Evolutionary conservation across 2,329 filamentous ascomycete genomes (phyloP).

Genomic region (Lecanosticta acicola): DNA sequence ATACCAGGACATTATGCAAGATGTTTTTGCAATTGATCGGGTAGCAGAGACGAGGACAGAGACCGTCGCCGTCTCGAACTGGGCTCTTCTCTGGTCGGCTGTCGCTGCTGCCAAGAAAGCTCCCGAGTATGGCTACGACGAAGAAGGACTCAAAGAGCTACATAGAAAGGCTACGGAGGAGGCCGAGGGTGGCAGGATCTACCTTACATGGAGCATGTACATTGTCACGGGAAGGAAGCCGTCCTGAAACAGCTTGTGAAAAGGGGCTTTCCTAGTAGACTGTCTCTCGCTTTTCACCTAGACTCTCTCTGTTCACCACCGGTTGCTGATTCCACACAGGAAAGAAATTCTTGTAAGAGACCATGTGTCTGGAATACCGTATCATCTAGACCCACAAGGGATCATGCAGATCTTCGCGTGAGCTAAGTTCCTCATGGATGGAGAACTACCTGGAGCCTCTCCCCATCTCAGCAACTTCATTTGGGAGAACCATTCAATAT

Average conservation of each 20-base stretch:
- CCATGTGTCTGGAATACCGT: too few species aligned
- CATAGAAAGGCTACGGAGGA: slow-evolving; percentile 5
- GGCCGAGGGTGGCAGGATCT: slow-evolving; percentile 6
- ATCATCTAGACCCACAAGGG: too few species aligned
- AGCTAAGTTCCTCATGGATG: background rate
- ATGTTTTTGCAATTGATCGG: slow-evolving; percentile 19
- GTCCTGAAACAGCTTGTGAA: too few species aligned
- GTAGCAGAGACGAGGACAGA: slow-evolving; percentile 9
- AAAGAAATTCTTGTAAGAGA: too few species aligned
- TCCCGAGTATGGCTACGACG: background rate
- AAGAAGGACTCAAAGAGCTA: slow-evolving; percentile 6
- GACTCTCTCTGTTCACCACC: too few species aligned
- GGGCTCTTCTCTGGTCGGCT: slow-evolving; percentile 4
- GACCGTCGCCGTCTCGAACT: background rate
- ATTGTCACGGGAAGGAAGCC: slow-evolving; percentile 10
- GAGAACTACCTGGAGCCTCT: background rate
- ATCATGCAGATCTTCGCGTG: too few species aligned
- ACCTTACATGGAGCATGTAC: slow-evolving; percentile 14
- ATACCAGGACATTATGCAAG: slow-evolving; percentile 8
- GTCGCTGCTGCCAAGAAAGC: background rate
- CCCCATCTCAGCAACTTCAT: background rate
- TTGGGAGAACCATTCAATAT: background rate
- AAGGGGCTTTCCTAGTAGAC: too few species aligned
- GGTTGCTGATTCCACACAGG: too few species aligned
- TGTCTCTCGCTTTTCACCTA: too few species aligned